phyloP scores from a whole-genome alignment of 129 eudicot genomes.

The Helianthus tuberosus region DNA sequence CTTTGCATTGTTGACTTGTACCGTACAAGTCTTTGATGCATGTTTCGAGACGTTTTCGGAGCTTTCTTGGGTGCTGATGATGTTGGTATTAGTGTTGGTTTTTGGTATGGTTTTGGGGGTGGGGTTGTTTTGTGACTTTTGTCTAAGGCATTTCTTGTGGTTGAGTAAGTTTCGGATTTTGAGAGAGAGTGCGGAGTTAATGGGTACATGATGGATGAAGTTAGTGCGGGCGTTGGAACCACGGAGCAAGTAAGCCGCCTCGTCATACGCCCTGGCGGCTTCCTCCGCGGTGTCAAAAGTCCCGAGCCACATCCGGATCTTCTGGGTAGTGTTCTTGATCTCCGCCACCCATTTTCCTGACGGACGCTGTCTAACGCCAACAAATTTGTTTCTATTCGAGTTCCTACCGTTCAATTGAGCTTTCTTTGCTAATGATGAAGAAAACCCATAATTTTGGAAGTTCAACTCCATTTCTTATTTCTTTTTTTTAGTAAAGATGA shows the following conservation, averaged over 20 bases:
- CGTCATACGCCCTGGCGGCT: slow-evolving; percentile 74
- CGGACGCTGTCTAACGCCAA: slow-evolving; percentile 68
- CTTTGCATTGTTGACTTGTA: slow-evolving; percentile 26
- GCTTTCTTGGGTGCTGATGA: slow-evolving; percentile 20
- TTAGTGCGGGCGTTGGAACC: slow-evolving; percentile 74
- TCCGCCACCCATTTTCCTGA: slow-evolving; percentile 80
- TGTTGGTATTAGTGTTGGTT: slow-evolving; percentile 21
- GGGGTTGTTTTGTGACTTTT: slow-evolving; percentile 11
- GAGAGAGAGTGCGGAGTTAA: slow-evolving; percentile 65
- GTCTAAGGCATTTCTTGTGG: slow-evolving; percentile 52
- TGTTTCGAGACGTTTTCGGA: background rate
- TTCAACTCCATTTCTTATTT: slow-evolving; percentile 41
- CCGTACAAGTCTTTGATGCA: slow-evolving; percentile 6
- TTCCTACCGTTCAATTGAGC: background rate
- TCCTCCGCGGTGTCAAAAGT: slow-evolving; percentile 80
- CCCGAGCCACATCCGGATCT: slow-evolving; percentile 82
- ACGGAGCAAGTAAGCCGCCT: slow-evolving; percentile 73
- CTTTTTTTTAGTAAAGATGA: background rate
- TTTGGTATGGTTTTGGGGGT: slow-evolving; percentile 15
- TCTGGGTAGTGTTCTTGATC: slow-evolving; percentile 71
- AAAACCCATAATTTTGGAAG: slow-evolving; percentile 39
- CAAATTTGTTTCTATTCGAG: slow-evolving; percentile 45
- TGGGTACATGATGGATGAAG: slow-evolving; percentile 48
- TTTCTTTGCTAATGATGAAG: slow-evolving; percentile 32
- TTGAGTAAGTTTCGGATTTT: slow-evolving; percentile 64